Evolutionary conservation across 202 grass and related monocot species (phyloP).

Genomic region (Carex sylvatica): DNA sequence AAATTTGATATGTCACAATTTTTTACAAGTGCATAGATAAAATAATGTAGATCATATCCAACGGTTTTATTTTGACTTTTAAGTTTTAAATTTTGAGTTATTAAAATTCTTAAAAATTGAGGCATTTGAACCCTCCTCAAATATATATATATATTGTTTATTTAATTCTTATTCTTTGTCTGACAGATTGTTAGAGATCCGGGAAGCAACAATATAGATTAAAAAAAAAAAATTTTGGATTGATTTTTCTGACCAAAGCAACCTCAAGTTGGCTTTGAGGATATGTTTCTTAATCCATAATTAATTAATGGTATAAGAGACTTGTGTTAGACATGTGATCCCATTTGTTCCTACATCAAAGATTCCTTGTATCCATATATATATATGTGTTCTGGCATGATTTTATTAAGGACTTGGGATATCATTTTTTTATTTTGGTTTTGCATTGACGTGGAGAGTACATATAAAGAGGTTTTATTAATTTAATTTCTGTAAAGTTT

Average conservation of each 20-base stretch:
- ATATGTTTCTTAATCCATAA: slow-evolving; percentile 15
- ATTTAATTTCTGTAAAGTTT: no score
- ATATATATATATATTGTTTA: neutral
- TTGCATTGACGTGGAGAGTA: no score
- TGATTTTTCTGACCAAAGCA: slow-evolving; percentile 16
- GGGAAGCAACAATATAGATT: slow-evolving; percentile 15
- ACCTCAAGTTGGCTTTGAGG: slow-evolving; percentile 13
- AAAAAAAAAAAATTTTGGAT: neutral
- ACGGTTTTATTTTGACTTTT: no score
- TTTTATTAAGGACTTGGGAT: no score
- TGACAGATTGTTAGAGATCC: neutral
- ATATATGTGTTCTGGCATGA: neutral
- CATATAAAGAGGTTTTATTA: no score
- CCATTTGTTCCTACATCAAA: slow-evolving; percentile 1
- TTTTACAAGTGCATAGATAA: no score
- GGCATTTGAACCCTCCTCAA: no score
- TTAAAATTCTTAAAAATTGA: no score
- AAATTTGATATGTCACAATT: no score
- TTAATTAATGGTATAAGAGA: slow-evolving; percentile 7
- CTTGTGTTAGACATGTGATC: slow-evolving; percentile 20
- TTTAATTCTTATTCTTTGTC: slow-evolving; percentile 2
- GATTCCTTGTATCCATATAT: slow-evolving; percentile 21
- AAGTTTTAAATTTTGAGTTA: no score
- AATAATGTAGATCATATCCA: no score
- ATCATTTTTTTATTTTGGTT: no score